Conservation (phyloP, 257 asterid species). For the Primulina tabacum region DNA sequence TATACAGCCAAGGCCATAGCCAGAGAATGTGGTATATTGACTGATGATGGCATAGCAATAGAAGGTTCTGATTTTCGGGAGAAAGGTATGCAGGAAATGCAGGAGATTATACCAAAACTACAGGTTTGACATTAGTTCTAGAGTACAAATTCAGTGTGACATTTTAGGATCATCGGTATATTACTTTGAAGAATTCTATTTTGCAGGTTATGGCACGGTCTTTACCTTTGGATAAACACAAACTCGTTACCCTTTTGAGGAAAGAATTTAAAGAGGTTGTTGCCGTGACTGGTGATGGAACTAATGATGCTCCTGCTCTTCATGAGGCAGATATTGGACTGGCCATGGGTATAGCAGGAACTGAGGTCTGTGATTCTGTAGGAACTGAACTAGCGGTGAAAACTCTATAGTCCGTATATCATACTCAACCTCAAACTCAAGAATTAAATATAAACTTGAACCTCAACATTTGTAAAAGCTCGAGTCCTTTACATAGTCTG, state of each 20-base stretch:
- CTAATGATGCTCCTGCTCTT: conserved; percentile 59
- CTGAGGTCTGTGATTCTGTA: conserved; percentile 37
- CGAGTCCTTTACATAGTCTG: neutral
- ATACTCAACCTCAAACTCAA: neutral
- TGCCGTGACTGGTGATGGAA: conserved; percentile 65
- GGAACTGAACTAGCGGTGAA: neutral
- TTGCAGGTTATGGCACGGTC: conserved; percentile 72
- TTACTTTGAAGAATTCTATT: neutral
- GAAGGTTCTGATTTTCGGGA: conserved; percentile 72
- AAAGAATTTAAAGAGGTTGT: conserved; percentile 62
- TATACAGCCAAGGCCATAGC: conserved; percentile 86
- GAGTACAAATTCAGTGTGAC: neutral
- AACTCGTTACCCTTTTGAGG: conserved; percentile 57
- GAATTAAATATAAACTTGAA: neutral
- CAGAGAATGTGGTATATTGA: conserved; percentile 74
- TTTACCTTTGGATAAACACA: conserved; percentile 71
- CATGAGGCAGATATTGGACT: conserved; percentile 62
- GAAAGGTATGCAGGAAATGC: conserved; percentile 53
- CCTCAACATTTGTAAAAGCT: neutral
- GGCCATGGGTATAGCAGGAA: conserved; percentile 62
- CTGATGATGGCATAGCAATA: conserved; percentile 62
- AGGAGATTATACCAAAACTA: conserved; percentile 54
- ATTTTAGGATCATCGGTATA: conserved; percentile 4
- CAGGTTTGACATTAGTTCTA: conserved; percentile 43
- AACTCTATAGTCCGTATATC: neutral